These are phyloP conservation scores for Chrysanthemum seticuspe DNA, from an alignment of 129 eudicot genomes.

Conservation along the genomic window DNA sequence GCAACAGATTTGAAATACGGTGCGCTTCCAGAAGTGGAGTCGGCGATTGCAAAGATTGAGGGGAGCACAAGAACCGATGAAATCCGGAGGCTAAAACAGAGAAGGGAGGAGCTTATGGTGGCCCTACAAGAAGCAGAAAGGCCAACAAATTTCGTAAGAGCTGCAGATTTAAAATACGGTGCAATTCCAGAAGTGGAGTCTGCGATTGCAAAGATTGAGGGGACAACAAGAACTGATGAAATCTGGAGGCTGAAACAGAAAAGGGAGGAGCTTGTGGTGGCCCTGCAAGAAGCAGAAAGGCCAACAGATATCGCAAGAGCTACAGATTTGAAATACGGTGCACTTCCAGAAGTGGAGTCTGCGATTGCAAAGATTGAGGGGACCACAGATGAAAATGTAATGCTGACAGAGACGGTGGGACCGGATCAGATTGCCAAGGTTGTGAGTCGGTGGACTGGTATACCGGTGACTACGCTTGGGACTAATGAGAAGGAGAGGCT, in stretches of 20 bases:
- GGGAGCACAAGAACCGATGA: constrained; percentile 44
- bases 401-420: constrained; percentile 90
- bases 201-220: constrained; percentile 70
- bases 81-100: constrained; percentile 75
- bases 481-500: constrained; percentile 81
- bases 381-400: constrained; percentile 45
- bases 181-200: constrained; percentile 86
- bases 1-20: constrained; percentile 95
- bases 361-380: constrained; percentile 73
- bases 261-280: constrained; percentile 66
- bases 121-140: constrained; percentile 90
- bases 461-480: constrained; percentile 90
- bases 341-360: constrained; percentile 78
- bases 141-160: constrained; percentile 76
- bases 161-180: constrained; percentile 87
- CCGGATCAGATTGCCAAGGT: constrained; percentile 97
- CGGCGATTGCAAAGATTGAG: constrained; percentile 71
- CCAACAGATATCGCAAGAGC: constrained; percentile 79
- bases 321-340: constrained; percentile 89
- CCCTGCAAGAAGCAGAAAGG: constrained; percentile 88
- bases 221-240: constrained; percentile 42
- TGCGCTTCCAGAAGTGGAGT: constrained; percentile 81
- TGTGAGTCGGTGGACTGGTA: constrained; percentile 98
- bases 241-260: constrained; percentile 72
- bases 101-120: constrained; percentile 62